Base-by-base conservation (phyloP, 2,329 filamentous ascomycete genomes). In the Aspergillus phoenicis region DNA sequence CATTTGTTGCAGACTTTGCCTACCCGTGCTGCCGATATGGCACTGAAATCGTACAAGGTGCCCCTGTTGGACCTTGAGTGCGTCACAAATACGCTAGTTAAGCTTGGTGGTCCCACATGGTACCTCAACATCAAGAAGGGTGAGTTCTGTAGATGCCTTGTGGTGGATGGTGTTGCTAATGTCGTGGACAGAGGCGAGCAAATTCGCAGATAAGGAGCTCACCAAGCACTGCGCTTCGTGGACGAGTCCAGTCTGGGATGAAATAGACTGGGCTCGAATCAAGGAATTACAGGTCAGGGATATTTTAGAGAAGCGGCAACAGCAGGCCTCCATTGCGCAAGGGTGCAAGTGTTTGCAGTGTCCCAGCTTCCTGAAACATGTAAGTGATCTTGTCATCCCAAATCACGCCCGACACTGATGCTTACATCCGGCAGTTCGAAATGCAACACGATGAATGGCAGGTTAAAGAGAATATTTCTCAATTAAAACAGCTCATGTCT, bases 401-500 rank as follows among this genome's bases (percentile, higher is more conserved):
- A 56, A 43, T 36, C 59, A 7, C 11, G 26, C 26, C 11, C n/a
- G 24, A 62, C 36, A 6, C 17, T 28, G 36, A 49, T 60, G 33
- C 70, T 77, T 22, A 77, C 61, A 36, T 38, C 30, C 39, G 45
- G 41, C 62, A 94, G 90, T 97, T 95, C 73, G 90, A 93, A 64
- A 96, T 97, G 91, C 91, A 93, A 71, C 93, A 99, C 72, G 92
- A 97, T 72, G 91, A 97, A 77, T 98, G 94, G 93, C 84, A 96
- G 51, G 92, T 99, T 75, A 91, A 95, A 74, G 93, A 97, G 74
- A 93, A 96, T 69, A 97, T 99, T 68, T 86, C 88, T 13, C 88
- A 93, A 63, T 83, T 99, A 61, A 91, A 93, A 63, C 89, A 92
- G 72, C 84, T 94, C 28, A 92, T 98, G 79, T 97, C 95, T 1